Evolutionary conservation across 352 stramenopile species (phyloP), one percentile per base, ranked within the genome.

Genomic region (Pythium brachiatum): DNA sequence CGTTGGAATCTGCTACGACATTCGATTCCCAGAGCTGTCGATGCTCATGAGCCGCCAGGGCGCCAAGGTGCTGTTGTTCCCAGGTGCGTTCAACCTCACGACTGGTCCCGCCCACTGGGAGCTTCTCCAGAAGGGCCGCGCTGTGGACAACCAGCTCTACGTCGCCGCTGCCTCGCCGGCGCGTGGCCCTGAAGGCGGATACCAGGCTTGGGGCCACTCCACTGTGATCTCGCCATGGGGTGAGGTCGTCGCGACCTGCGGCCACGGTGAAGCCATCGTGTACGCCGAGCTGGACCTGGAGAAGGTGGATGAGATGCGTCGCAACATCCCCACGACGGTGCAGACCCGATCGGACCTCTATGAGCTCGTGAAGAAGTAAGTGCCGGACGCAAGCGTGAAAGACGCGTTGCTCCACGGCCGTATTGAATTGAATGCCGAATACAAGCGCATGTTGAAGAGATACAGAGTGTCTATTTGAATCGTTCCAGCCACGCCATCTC

Each of bases 1-100:
- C 62, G 81, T 99, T 26, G 98, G 94, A 23, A 99, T 99, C 66
- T 99, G 98, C 81, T 99, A 99, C 78, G 98, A 99, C 77, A 98
- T 99, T 72, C 96, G 98, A 52, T 99, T 99, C 76, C 94, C 97
- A 9, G 96, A 99, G 76, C 94, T 99, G 32, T 96, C 96, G 57
- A 98, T 99, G 83, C 82, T 99, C 21, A 89, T 98, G 76, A 89
- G 98, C 75, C 78, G 89, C 80, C 67, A 92, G 78, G 79, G 92
- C 77, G 86, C 88, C 47, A 95, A 95, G 71, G 60, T 94, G 56
- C 69, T 96, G 51, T 76, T 96, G 60, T 96, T 92, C 72, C 88
- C 88, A 1, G 86, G 88, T 16, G 86, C 86, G 11, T 95, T 95
- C 71, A 95, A 95, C 70, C 78, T 95, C 65, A 94, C 88, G 53